Evolutionary conservation across 179 eudicot species (phyloP), one percentile per base, ranked within the genome.

Genomic region (Pouteria campechiana): DNA sequence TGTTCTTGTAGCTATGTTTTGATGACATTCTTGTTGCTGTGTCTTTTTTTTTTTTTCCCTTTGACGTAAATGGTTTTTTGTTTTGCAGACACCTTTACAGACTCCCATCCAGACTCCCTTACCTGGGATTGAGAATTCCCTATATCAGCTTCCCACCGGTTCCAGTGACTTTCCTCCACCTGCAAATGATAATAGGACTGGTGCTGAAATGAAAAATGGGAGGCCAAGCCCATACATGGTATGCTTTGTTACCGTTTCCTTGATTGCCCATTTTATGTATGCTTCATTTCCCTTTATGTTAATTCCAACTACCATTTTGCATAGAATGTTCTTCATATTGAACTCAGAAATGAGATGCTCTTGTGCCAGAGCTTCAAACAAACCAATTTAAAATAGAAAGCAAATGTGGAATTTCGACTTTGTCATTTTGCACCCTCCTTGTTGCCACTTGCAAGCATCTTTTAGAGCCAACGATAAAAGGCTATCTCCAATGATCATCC

Each of bases 141-240:
- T 68, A 61, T 89, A 64, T 38, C 84, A 81, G 55, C 78, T 78
- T 43, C 86, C 93, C 37, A 76, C 86, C 27, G 93, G 86, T 13
- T 74, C 80, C 20, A 65, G 58, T 30, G 95, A 85, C 46, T 85
- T 75, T 67, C 45, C 86, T 46, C 46, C n/a, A n/a, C n/a, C 95
- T 44, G 57, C 47, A 10, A 55, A 43, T 55, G 75, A 79, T 14
- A 61, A 46, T 47, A 73, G 60, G 37, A 70, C 60, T 46, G 50
- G 33, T 24, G 60, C 65, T 63, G 67, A 58, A 25, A 28, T 46
- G 28, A 81, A 49, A 57, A 52, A 52, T 58, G 97, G 89, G 70
- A 78, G 86, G 69, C 86, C 93, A 58, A 76, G 61, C 53, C 67
- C 67, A n/a, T 85, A 62, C 66, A 89, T 78, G 97, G 97, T 85